Base-by-base conservation (phyloP, 768 basidiomycete species). In the Naganishia vishniacii region DNA sequence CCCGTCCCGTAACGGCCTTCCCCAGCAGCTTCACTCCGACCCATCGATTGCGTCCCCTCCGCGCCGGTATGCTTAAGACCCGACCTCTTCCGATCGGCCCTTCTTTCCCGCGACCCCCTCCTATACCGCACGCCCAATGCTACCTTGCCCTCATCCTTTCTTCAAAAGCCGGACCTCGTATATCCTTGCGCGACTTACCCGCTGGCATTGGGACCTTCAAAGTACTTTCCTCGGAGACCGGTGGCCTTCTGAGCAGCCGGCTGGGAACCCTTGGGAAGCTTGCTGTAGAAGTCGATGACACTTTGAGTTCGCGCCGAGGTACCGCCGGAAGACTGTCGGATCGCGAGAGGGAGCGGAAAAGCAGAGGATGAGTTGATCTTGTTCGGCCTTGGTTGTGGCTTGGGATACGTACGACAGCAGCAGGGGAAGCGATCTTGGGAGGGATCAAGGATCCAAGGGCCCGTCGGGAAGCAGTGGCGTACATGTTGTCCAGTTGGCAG, bases 261-360 rank as follows among this genome's bases (percentile, higher is more conserved):
- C 37, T 85, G 83, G 42, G 84, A 81, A 48, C 93, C 93, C 78
- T 97, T 97, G 69, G 92, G 94, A 53, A 98, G 84, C 79, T 91
- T 93, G 65, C 89, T 91, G 82, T 98, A 98, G 80, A 95, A 97
- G 70, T 90, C 85, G 68, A 95, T 91, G 74, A 97, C 87, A 32
- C 86, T 85, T 64, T 83, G 81, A 59, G 94, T 87, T 67, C 88
- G 85, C 46, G 84, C 84, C 46, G 90, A 89, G 60, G 88, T 84
- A 61, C 86, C 88, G 59, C 88, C 84, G 28, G 78, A 78, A 12
- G 88, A 85, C 91, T 92, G 72, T 11, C n/a, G 45, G 45, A 37
- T 15, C 13, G 42, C 25, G 9, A 53, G 23, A 48, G 4, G n/a
- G n/a, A 29, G 6, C 20, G 23, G 15, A 18, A 29, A 62, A n/a